These are phyloP conservation scores for Pythium vanterpoolii DNA, from an alignment of 352 stramenopile species.

Conservation along the genomic window DNA sequence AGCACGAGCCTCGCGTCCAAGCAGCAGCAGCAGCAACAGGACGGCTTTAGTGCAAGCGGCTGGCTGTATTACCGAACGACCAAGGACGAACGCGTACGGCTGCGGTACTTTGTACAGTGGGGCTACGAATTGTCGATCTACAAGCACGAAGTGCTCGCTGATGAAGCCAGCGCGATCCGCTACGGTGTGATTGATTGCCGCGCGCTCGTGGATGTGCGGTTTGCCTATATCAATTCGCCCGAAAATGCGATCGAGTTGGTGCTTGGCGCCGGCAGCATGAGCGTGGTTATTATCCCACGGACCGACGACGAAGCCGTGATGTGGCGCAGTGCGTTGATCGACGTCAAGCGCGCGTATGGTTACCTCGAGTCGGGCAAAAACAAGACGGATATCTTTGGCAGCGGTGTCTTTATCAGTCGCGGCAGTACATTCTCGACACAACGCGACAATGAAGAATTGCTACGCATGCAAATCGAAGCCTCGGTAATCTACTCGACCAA, in stretches of 20 bases:
- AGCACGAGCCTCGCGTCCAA: constrained; percentile 11
- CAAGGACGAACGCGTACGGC: constrained; percentile 74
- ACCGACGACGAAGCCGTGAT: constrained; percentile 84
- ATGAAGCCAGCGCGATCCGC: constrained; percentile 75
- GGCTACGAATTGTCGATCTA: constrained; percentile 88
- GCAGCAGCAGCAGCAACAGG: background rate
- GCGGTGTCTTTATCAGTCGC: constrained; percentile 79
- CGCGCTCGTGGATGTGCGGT: constrained; percentile 76
- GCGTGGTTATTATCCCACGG: constrained; percentile 77
- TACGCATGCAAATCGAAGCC: constrained; percentile 80
- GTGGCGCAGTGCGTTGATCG: constrained; percentile 75
- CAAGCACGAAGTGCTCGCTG: constrained; percentile 82
- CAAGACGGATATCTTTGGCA: constrained; percentile 70
- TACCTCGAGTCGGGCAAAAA: constrained; percentile 73
- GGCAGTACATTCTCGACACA: constrained; percentile 83
- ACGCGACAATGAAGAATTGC: constrained; percentile 81
- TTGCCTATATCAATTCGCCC: constrained; percentile 79
- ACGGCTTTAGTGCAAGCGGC: constrained; percentile 70
- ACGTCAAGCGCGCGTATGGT: constrained; percentile 81
- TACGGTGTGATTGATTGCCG: constrained; percentile 87
- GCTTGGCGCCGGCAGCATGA: constrained; percentile 53
- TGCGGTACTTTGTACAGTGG: constrained; percentile 87
- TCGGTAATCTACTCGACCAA: constrained; percentile 82
- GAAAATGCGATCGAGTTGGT: constrained; percentile 85
- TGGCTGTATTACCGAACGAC: constrained; percentile 86